A percentile compares a stretch with the other conserved stretches of the same genome.
phyloP scores from a whole-genome alignment of 1,139 yeast genomes.

The Taphrina betulina region DNA sequence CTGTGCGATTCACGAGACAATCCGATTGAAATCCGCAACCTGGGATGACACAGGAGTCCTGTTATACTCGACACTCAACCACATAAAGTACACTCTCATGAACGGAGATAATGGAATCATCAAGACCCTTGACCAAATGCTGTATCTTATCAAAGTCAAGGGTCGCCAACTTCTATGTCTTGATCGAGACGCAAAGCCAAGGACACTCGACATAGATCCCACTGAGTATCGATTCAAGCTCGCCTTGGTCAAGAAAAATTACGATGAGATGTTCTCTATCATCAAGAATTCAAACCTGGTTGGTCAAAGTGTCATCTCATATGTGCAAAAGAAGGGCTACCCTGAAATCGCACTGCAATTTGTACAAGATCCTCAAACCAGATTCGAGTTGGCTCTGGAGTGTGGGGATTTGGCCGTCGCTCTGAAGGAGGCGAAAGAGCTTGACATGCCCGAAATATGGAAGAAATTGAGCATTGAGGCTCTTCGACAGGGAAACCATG shows the following conservation, averaged over 20 bases:
- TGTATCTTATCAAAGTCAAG: conserved; percentile 72
- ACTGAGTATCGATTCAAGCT: conserved; percentile 96
- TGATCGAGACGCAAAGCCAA: conserved; percentile 82
- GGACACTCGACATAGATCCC: conserved; percentile 78
- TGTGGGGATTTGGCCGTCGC: conserved; percentile 88
- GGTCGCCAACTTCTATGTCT: conserved; percentile 76
- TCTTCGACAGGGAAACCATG: conserved; percentile 80
- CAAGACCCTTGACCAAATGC: conserved; percentile 86
- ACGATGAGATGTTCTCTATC: conserved; percentile 85
- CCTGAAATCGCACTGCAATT: conserved; percentile 94
- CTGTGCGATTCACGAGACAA: conserved; percentile 91
- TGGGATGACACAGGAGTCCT: conserved; percentile 96
- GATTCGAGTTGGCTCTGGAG: conserved; percentile 92
- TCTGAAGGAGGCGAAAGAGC: conserved; percentile 77
- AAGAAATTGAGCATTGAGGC: conserved; percentile 83
- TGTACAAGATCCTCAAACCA: conserved; percentile 92
- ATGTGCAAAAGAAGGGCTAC: conserved; percentile 90
- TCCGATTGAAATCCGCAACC: conserved; percentile 93
- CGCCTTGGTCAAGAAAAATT: conserved; percentile 85
- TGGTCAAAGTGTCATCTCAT: conserved; percentile 95
- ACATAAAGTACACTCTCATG: conserved; percentile 85
- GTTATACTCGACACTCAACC: conserved; percentile 90
- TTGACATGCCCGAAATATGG: conserved; percentile 73
- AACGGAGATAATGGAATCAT: conserved; percentile 95
- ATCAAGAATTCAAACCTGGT: conserved; percentile 87